Percentiles rank a stretch among this genome's conserved stretches.
Evolutionary conservation across 2,329 filamentous ascomycete species (phyloP).

Genomic region (Fusarium incarnatum): DNA sequence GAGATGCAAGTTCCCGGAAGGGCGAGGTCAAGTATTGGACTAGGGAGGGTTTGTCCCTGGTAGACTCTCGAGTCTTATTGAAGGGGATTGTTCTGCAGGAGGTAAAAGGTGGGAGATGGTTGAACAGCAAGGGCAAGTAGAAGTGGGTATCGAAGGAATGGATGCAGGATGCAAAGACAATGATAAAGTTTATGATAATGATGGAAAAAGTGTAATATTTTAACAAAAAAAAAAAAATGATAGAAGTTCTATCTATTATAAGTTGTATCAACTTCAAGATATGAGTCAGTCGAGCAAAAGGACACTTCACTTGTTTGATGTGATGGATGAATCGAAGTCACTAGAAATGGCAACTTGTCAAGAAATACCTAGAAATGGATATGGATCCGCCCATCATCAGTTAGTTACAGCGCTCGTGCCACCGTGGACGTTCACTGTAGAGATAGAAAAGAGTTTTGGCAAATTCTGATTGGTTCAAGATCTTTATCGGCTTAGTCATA

Average conservation of each 20-base stretch:
- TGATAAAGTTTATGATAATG: background rate
- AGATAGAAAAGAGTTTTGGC: constrained; percentile 35
- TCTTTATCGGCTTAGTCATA: constrained; percentile 32
- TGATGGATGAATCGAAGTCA: constrained; percentile 42
- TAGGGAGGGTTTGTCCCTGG: constrained; percentile 7
- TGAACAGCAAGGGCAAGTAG: background rate
- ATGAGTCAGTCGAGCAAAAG: constrained; percentile 44
- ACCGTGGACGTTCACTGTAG: constrained; percentile 12
- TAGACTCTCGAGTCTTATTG: constrained; percentile 5
- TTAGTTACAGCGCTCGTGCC: constrained; percentile 6
- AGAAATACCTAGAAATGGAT: constrained; percentile 9
- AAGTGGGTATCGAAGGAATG: constrained; percentile 16
- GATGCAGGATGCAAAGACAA: background rate
- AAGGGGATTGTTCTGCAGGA: constrained; percentile 10
- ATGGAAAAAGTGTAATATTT: background rate
- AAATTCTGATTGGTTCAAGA: constrained; percentile 35
- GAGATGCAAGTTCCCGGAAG: background rate
- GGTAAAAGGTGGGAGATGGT: background rate
- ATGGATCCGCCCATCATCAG: background rate
- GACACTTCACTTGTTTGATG: constrained; percentile 43
- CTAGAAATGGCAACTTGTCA: constrained; percentile 48
- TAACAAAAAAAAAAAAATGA: background rate
- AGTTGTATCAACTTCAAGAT: constrained; percentile 2
- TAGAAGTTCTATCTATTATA: background rate
- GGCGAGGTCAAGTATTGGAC: background rate